These are phyloP conservation scores for Cystobasidium ongulense DNA, from an alignment of 768 basidiomycete genomes.

Conservation along the genomic window DNA sequence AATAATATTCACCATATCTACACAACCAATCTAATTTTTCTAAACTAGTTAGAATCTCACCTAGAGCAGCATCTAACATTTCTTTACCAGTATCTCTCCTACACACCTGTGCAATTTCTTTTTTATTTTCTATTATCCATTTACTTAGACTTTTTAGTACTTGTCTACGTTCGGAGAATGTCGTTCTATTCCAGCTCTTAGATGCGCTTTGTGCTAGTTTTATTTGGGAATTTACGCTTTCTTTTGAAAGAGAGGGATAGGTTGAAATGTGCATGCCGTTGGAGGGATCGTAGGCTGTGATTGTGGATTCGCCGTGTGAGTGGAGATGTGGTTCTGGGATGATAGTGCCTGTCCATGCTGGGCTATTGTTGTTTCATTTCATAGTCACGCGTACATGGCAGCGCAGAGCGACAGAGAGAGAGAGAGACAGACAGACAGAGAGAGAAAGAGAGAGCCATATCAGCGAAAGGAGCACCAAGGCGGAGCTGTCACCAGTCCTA, in stretches of 20 bases:
- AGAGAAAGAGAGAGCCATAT: too few relatives aligned
- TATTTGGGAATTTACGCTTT: too few relatives aligned
- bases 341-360: neutral
- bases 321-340: neutral
- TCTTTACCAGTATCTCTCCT: slow-evolving; percentile 96
- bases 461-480: too few relatives aligned
- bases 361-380: neutral
- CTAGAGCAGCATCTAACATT: slow-evolving; percentile 81
- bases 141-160: slow-evolving; percentile 78
- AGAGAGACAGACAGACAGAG: too few relatives aligned
- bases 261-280: neutral
- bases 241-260: neutral
- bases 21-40: slow-evolving; percentile 91
- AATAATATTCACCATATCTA: slow-evolving; percentile 66
- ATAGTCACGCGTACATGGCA: too few relatives aligned
- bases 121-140: slow-evolving; percentile 89
- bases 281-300: neutral
- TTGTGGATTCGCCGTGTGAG: neutral
- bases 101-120: slow-evolving; percentile 72
- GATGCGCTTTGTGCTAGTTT: slow-evolving; percentile 59
- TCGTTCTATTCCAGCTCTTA: slow-evolving; percentile 61
- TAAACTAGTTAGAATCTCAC: slow-evolving; percentile 89
- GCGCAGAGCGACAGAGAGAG: too few relatives aligned
- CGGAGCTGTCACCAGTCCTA: too few relatives aligned
- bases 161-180: slow-evolving; percentile 68